A percentile compares a stretch with the other conserved stretches of the same genome.
Evolutionary conservation across 768 basidiomycete genomes (phyloP).

Genomic region (Lyophyllum decastes): DNA sequence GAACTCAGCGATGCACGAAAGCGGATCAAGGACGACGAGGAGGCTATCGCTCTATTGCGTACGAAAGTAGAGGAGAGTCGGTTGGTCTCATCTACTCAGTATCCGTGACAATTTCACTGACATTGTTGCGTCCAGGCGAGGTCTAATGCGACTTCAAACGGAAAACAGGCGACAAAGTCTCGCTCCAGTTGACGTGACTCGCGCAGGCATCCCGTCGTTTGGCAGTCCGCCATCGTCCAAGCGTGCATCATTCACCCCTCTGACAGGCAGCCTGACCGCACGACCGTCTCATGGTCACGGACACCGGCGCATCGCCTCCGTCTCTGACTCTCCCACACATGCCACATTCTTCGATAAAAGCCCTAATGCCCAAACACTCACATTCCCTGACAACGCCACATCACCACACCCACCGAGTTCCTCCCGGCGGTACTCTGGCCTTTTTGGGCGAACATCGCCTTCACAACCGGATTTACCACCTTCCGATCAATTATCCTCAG

Average conservation of each 20-base stretch:
- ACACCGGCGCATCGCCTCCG: constrained; percentile 75
- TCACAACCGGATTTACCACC: constrained; percentile 36
- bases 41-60: constrained; percentile 72
- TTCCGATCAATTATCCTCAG: constrained; percentile 29
- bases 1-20: constrained; percentile 50
- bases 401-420: constrained; percentile 24
- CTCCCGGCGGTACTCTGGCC: constrained; percentile 47
- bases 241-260: constrained; percentile 74
- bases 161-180: constrained; percentile 70
- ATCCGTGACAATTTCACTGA: constrained; percentile 7
- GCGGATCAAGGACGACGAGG: constrained; percentile 71
- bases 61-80: constrained; percentile 89
- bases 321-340: constrained; percentile 59
- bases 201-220: constrained; percentile 41
- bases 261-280: constrained; percentile 54
- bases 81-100: constrained; percentile 36
- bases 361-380: constrained; percentile 32
- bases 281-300: constrained; percentile 53
- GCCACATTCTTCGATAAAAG: constrained; percentile 33
- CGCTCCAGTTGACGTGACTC: constrained; percentile 54
- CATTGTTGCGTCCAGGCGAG: constrained; percentile 54
- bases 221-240: constrained; percentile 57
- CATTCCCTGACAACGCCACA: constrained; percentile 32
- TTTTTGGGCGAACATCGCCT: constrained; percentile 54
- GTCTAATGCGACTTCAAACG: constrained; percentile 83